Evolutionary conservation across 2,329 filamentous ascomycete species (phyloP).

Genomic region (Alternaria gansuensis): DNA sequence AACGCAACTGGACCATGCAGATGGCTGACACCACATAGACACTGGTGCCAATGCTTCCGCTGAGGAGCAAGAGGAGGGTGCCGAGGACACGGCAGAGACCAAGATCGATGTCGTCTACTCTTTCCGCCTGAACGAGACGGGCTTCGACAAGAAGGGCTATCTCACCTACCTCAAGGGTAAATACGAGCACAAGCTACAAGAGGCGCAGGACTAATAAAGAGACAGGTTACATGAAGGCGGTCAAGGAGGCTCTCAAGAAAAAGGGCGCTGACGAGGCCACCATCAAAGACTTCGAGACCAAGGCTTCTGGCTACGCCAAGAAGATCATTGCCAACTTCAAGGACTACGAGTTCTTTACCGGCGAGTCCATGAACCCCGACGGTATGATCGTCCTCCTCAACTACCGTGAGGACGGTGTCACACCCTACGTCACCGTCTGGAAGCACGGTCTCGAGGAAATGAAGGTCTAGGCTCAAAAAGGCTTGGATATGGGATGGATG

Average conservation of each 20-base stretch:
- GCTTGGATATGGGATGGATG: slow-evolving; percentile 20
- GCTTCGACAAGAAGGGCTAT: slow-evolving; percentile 89
- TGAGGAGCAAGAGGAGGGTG: slow-evolving; percentile 80
- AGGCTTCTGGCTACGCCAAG: slow-evolving; percentile 79
- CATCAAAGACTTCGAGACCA: slow-evolving; percentile 81
- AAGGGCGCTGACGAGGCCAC: slow-evolving; percentile 69
- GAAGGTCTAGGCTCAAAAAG: slow-evolving; percentile 77
- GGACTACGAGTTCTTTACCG: slow-evolving; percentile 94
- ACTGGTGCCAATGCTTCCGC: slow-evolving; percentile 97
- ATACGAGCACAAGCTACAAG: slow-evolving; percentile 10
- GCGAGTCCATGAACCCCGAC: slow-evolving; percentile 90
- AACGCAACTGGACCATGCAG: slow-evolving; percentile 7
- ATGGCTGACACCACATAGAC: slow-evolving; percentile 60
- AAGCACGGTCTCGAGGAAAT: slow-evolving; percentile 89
- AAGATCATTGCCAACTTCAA: slow-evolving; percentile 87
- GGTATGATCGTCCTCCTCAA: slow-evolving; percentile 95
- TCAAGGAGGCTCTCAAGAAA: slow-evolving; percentile 77
- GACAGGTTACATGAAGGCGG: slow-evolving; percentile 87
- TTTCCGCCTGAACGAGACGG: slow-evolving; percentile 83
- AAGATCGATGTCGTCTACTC: slow-evolving; percentile 95
- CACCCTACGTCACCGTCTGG: slow-evolving; percentile 90
- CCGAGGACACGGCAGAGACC: slow-evolving; percentile 74
- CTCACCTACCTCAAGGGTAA: slow-evolving; percentile 84
- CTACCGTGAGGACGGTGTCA: slow-evolving; percentile 96
- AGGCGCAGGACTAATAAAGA: slow-evolving; percentile 15